Conservation (phyloP, 2,329 filamentous ascomycete species). For the Neofusicoccum sp. region DNA sequence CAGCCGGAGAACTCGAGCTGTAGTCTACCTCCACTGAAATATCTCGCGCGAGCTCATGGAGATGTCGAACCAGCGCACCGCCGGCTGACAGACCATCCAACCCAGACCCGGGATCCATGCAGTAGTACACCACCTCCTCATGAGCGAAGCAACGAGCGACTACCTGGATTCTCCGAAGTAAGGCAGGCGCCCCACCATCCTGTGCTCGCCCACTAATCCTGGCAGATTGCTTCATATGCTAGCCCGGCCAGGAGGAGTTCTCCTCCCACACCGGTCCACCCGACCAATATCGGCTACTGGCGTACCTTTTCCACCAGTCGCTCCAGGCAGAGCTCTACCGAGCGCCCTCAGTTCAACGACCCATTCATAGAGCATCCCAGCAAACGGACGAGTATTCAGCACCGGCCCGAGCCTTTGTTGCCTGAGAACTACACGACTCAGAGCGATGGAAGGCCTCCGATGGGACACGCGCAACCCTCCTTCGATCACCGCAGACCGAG, state of each 20-base stretch:
- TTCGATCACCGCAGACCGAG: not conserved
- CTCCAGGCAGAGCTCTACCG: not conserved
- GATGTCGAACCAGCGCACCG: too few species aligned
- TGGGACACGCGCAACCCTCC: not conserved
- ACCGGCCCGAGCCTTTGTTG: conserved; percentile 24
- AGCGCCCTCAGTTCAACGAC: not conserved
- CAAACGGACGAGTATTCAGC: conserved; percentile 3
- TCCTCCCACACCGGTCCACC: not conserved
- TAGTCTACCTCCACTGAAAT: too few species aligned
- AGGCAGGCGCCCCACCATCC: too few species aligned
- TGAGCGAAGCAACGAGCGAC: too few species aligned
- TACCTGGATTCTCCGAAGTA: too few species aligned
- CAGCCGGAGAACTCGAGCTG: too few species aligned
- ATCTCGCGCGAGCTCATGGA: too few species aligned
- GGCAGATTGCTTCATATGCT: not conserved
- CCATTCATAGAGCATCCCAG: conserved; percentile 12
- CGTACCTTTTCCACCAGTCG: not conserved
- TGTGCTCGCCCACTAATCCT: not conserved
- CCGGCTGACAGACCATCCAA: too few species aligned
- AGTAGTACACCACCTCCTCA: too few species aligned
- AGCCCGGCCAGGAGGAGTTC: not conserved
- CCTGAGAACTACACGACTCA: not conserved
- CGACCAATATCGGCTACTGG: not conserved
- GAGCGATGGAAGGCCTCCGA: not conserved
- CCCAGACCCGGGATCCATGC: too few species aligned